phyloP scores from a whole-genome alignment of 1,284 basidiomycete genomes.

The Moniliella sp. region DNA sequence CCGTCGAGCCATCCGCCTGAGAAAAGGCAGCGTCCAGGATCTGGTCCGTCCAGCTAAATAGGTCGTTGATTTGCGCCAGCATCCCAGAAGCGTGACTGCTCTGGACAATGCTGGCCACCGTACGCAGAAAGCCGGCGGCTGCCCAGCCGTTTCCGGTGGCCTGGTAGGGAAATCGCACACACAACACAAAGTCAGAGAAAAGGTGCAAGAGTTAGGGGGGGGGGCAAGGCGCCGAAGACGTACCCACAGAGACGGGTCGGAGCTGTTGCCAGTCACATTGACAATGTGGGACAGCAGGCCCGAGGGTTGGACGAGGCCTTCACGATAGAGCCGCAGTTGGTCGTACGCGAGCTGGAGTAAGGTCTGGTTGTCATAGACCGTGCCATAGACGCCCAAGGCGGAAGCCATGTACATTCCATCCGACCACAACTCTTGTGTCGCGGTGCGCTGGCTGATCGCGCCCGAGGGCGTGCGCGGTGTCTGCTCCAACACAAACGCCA shows the following conservation, averaged over 20 bases:
- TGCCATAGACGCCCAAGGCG: not conserved
- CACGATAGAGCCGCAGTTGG: constrained; percentile 60
- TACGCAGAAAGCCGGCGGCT: constrained; percentile 59
- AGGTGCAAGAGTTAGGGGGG: not conserved
- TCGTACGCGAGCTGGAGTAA: constrained; percentile 51
- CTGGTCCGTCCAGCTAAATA: constrained; percentile 49
- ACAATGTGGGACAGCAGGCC: no score
- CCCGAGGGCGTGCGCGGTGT: constrained; percentile 40
- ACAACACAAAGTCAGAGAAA: constrained; percentile 3
- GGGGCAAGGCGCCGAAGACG: constrained; percentile 9
- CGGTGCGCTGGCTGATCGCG: constrained; percentile 32
- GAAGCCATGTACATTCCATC: constrained; percentile 8
- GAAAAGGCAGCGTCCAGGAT: constrained; percentile 52
- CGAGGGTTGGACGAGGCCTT: no score
- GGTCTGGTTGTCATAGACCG: constrained; percentile 40
- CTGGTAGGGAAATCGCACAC: constrained; percentile 40
- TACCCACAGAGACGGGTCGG: constrained; percentile 26
- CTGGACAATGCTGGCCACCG: constrained; percentile 49
- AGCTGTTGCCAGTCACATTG: constrained; percentile 41
- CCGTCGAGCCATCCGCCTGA: constrained; percentile 35
- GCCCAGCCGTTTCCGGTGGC: constrained; percentile 66
- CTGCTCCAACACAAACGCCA: constrained; percentile 47
- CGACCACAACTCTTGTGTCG: constrained; percentile 13
- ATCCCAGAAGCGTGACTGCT: constrained; percentile 42
- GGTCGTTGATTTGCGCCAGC: constrained; percentile 42